Evolutionary conservation across 2,329 filamentous ascomycete genomes (phyloP), one percentile per base, ranked within the genome.

Genomic region (Paracoccidioides brasiliensis): DNA sequence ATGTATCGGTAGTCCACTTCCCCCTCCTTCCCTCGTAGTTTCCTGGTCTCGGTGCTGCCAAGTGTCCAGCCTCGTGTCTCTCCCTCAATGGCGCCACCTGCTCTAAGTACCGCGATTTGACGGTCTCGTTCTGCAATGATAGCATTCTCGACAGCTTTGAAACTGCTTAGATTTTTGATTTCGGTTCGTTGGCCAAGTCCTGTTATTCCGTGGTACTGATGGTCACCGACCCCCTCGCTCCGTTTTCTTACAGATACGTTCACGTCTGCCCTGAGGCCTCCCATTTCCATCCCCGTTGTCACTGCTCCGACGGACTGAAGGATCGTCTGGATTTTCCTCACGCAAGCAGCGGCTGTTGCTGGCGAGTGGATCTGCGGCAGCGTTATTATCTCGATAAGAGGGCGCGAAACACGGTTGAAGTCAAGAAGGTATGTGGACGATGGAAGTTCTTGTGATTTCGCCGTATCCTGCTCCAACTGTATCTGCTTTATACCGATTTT

Each of bases 1-100:
- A 98, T 97, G 67, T 98, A 98, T 44, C 93, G 80, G 70, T 98
- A 98, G 70, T 98, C 93, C 5, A 97, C 90, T 66, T 95, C 91
- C 50, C 93, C 93, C 69, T 97, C 93, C 69, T 98, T 98, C 32
- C 89, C 89, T 64, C 93, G 81, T 45, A 98, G 74, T 43, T 85
- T 80, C 57, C 82, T 83, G 3, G 93, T 97, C 67, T 90, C 85
- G 3, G 82, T 89, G 59, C 83, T 85, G 2, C 90, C 90, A 30
- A 95, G 79, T 0, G 88, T 86, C 90, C 90, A 98, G 5, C 93
- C 91, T 56, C 93, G 80, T 6, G 93, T 98, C 73, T 98, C 93
- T 46, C 90, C 88, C 61, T 83, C 79, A 52, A 96, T 79, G 0
- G 74, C 71, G 0, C 87, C 87, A 0, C 91, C 91, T 4, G 76